These are phyloP conservation scores for Omphalotus olearius DNA, from an alignment of 1,284 basidiomycete species.

Conservation along the genomic window DNA sequence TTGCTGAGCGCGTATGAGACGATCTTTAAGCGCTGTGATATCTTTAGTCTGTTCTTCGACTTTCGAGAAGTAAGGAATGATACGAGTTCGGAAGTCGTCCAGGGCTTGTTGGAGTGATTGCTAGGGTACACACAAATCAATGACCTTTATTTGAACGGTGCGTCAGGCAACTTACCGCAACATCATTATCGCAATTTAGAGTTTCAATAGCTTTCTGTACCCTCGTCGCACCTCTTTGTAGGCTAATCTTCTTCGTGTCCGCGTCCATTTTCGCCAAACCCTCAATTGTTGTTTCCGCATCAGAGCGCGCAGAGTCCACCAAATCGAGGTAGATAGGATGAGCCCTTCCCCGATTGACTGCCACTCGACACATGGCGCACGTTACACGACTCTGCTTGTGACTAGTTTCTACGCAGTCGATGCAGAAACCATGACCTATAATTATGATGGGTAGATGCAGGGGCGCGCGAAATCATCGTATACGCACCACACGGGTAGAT, in stretches of 20 bases:
- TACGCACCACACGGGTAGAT: conserved; percentile 3
- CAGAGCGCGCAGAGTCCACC: conserved; percentile 5
- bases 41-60: conserved; percentile 1
- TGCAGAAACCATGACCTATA: conserved; percentile 4
- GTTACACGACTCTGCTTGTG: neutral
- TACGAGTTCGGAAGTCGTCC: conserved; percentile 31
- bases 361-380: neutral
- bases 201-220: conserved; percentile 22
- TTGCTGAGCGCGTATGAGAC: neutral
- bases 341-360: neutral
- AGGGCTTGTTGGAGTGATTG: conserved; percentile 26
- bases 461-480: neutral
- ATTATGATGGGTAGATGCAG: neutral
- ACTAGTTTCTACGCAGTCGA: neutral
- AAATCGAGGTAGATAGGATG: conserved; percentile 1
- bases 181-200: conserved; percentile 19
- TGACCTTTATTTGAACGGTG: neutral
- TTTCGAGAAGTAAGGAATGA: conserved; percentile 29
- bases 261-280: conserved; percentile 23
- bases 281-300: conserved; percentile 3
- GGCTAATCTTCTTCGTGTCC: conserved; percentile 29
- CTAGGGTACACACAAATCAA: neutral
- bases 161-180: conserved; percentile 19
- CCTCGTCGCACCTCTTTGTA: conserved; percentile 26
- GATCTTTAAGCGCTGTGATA: neutral